Evolutionary conservation across 768 basidiomycete genomes (phyloP), one percentile per base, ranked within the genome.

Genomic region (Gloeopeniophorella convolvens): DNA sequence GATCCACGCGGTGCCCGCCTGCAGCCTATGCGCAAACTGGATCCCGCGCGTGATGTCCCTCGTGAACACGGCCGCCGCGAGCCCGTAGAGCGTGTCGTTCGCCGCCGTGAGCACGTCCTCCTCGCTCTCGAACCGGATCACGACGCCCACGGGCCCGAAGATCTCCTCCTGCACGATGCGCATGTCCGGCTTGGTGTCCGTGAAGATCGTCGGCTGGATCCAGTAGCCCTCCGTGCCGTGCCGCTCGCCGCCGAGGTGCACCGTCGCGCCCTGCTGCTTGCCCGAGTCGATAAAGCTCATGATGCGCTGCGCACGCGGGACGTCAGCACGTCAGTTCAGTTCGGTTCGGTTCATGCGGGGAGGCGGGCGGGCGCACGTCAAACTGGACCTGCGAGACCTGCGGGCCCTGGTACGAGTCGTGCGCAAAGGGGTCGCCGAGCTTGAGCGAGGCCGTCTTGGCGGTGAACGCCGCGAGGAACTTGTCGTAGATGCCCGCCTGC

Each of bases 51-150:
- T 79, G 70, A 95, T 67, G 66, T 94, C 75, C 61, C 79, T 73
- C 30, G 86, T 82, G 74, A 93, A 96, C 45, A 98, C 81, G 7
- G 86, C 85, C 2, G 87, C 82, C 12, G 90, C 91, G 37, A 96
- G 79, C 50, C 94, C 94, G 65, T 93, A 95, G 42, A 71, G 61
- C 0, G 88, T 85, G 63, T 95, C 84, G 67, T 99, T 99, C 23
- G 91, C 95, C 61, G 79, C 75, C 40, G 65, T 66, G 58, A 89
- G 67, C 32, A 81, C 82, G 50, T 87, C 80, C 57, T 77, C 74
- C 54, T 79, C 80, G 43, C 67, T 60, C 55, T 78, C 72, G 68
- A 89, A 89, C 63, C 78, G 80, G 66, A 79, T 71, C 24, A 89
- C 65, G 45, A 79, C 83, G 46, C 76, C 74, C 49, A 83, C 81